phyloP scores from a whole-genome alignment of 2,329 filamentous ascomycete species.

The Epichloe aotearoae region DNA sequence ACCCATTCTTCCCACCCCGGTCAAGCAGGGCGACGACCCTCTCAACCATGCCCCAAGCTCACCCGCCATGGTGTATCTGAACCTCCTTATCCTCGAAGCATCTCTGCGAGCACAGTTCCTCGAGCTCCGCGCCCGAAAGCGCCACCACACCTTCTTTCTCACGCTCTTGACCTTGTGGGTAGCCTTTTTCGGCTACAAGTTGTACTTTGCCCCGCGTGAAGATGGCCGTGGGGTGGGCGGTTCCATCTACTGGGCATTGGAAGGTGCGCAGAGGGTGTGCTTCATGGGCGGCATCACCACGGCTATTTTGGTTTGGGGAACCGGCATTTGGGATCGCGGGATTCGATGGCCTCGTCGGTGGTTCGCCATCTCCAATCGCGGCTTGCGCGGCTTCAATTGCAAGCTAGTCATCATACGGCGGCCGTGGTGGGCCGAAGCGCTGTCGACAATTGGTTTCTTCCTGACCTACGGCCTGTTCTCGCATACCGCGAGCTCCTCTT shows the following conservation, averaged over 20 bases:
- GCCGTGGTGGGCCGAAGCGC: slow-evolving; percentile 65
- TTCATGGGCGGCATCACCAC: slow-evolving; percentile 86
- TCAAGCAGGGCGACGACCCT: slow-evolving; percentile 56
- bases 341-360: slow-evolving; percentile 89
- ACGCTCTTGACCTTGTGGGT: slow-evolving; percentile 71
- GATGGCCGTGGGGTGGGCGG: slow-evolving; percentile 86
- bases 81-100: slow-evolving; percentile 90
- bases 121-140: slow-evolving; percentile 70
- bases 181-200: slow-evolving; percentile 70
- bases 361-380: slow-evolving; percentile 80
- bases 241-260: slow-evolving; percentile 91
- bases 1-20: slow-evolving; percentile 29
- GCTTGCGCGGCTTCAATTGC: slow-evolving; percentile 83
- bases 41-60: slow-evolving; percentile 75
- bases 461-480: slow-evolving; percentile 65
- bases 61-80: slow-evolving; percentile 93
- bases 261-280: slow-evolving; percentile 79
- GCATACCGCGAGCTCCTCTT: slow-evolving; percentile 52
- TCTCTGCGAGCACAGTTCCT: slow-evolving; percentile 89
- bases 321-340: slow-evolving; percentile 91
- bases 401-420: slow-evolving; percentile 85
- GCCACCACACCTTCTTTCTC: slow-evolving; percentile 89
- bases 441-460: slow-evolving; percentile 62
- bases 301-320: slow-evolving; percentile 77
- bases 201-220: slow-evolving; percentile 92